phyloP scores from a whole-genome alignment of 1,284 basidiomycete species.

The Moesziomyces sp. region DNA sequence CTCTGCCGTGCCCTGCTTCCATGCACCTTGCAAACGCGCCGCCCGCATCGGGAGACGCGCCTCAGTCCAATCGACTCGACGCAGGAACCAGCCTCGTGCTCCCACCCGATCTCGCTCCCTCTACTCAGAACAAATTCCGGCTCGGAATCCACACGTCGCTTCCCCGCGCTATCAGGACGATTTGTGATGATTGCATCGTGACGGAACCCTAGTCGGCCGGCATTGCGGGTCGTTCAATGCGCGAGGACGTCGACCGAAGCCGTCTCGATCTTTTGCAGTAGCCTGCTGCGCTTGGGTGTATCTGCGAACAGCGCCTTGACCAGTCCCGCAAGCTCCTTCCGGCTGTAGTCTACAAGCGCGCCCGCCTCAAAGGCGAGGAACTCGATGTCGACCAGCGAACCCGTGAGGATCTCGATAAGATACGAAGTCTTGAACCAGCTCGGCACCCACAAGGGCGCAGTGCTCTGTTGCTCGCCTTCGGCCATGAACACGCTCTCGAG shows the following conservation, averaged over 20 bases:
- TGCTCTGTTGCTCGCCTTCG: conserved; percentile 66
- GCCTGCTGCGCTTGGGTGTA: conserved; percentile 51
- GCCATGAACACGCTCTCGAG: conserved; percentile 84
- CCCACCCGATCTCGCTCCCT: no score
- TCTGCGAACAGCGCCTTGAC: conserved; percentile 85
- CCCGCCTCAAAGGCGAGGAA: conserved; percentile 88
- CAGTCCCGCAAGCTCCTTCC: conserved; percentile 82
- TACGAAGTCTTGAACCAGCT: conserved; percentile 66
- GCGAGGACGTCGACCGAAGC: conserved; percentile 35
- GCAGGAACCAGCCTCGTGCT: neutral
- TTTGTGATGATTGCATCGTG: no score
- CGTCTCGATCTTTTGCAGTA: conserved; percentile 56
- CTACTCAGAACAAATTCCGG: no score
- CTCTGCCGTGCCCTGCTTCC: neutral
- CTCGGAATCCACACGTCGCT: no score
- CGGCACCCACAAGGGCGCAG: conserved; percentile 59
- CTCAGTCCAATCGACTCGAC: neutral
- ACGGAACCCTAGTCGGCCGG: no score
- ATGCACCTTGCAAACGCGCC: neutral
- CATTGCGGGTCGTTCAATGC: conserved; percentile 4
- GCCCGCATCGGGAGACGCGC: neutral
- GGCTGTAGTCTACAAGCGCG: conserved; percentile 87
- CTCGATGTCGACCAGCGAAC: conserved; percentile 77
- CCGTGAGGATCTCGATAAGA: conserved; percentile 62
- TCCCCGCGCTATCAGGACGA: no score